Evolutionary conservation across 768 basidiomycete genomes (phyloP).

Genomic region (Chlorophyllum brunneum): DNA sequence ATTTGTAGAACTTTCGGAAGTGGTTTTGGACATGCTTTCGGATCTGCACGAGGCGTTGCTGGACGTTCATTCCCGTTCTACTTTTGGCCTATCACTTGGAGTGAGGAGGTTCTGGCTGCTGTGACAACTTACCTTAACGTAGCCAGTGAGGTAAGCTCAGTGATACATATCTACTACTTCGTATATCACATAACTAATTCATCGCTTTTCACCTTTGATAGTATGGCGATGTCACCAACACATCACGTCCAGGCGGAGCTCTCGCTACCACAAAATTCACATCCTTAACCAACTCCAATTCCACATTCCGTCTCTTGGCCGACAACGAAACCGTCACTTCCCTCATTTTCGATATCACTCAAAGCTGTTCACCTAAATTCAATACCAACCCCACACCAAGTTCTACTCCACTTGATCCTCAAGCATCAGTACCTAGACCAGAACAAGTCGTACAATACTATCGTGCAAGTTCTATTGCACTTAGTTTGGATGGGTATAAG

Average conservation of each 20-base stretch:
- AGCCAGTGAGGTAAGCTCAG: constrained; percentile 34
- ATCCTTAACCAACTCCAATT: constrained; percentile 25
- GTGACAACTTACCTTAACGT: constrained; percentile 22
- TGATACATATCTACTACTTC: not conserved
- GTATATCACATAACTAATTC: not conserved
- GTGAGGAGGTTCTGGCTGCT: constrained; percentile 11
- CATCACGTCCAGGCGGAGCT: constrained; percentile 41
- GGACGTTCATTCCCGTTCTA: constrained; percentile 57
- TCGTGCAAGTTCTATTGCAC: constrained; percentile 56
- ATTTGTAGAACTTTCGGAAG: constrained; percentile 34
- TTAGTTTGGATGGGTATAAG: constrained; percentile 65
- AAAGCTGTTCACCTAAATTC: constrained; percentile 21
- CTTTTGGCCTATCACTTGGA: constrained; percentile 54
- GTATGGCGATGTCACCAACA: constrained; percentile 40
- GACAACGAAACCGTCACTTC: constrained; percentile 40
- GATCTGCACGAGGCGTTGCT: constrained; percentile 38
- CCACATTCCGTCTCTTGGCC: constrained; percentile 40
- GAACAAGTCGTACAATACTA: constrained; percentile 65
- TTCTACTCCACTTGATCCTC: constrained; percentile 17
- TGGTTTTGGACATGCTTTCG: constrained; percentile 61
- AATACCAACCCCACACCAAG: constrained; percentile 30
- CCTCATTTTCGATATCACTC: constrained; percentile 32
- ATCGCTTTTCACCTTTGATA: constrained; percentile 13
- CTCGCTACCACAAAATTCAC: constrained; percentile 36
- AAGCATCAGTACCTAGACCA: constrained; percentile 27